Conservation (phyloP, 305 asterid genomes). For the Petunia hybrid region DNA sequence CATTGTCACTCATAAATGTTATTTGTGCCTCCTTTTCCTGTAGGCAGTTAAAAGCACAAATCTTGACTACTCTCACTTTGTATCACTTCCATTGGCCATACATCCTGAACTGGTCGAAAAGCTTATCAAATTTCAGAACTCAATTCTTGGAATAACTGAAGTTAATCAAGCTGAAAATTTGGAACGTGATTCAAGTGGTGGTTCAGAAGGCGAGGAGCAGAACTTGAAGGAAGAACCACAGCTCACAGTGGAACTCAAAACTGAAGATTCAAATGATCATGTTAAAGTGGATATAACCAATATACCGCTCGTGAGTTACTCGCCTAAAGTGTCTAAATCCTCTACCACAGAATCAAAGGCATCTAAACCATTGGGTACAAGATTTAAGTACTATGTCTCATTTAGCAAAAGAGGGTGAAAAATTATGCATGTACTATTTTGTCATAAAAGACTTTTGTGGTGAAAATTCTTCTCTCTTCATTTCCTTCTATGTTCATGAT, state of each 20-base stretch:
- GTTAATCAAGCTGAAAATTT: slow-evolving; percentile 45
- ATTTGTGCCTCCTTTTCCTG: slow-evolving; percentile 36
- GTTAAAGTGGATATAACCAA: slow-evolving; percentile 42
- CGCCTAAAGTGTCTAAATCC: slow-evolving; percentile 51
- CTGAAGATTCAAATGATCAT: slow-evolving; percentile 41
- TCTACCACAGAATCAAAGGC: slow-evolving; percentile 49
- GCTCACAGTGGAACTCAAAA: slow-evolving; percentile 43
- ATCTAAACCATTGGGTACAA: slow-evolving; percentile 56
- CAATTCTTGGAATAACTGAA: slow-evolving; percentile 61
- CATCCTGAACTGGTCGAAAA: slow-evolving; percentile 80
- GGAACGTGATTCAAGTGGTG: slow-evolving; percentile 46
- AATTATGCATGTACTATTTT: slow-evolving; percentile 3
- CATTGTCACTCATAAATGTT: slow-evolving; percentile 19
- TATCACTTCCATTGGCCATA: slow-evolving; percentile 93
- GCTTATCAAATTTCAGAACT: slow-evolving; percentile 73
- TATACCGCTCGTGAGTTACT: slow-evolving; percentile 61
- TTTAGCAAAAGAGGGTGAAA: not conserved
- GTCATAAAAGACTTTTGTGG: not conserved
- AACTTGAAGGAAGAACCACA: slow-evolving; percentile 37
- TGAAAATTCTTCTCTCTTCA: not conserved
- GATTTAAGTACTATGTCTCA: slow-evolving; percentile 12
- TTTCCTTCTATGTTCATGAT: slow-evolving; percentile 18
- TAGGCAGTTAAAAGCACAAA: slow-evolving; percentile 80
- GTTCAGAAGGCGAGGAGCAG: slow-evolving; percentile 45
- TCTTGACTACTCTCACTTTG: slow-evolving; percentile 90